Evolutionary conservation across 768 basidiomycete species (phyloP).

Genomic region (Melanogaster broomeanus): DNA sequence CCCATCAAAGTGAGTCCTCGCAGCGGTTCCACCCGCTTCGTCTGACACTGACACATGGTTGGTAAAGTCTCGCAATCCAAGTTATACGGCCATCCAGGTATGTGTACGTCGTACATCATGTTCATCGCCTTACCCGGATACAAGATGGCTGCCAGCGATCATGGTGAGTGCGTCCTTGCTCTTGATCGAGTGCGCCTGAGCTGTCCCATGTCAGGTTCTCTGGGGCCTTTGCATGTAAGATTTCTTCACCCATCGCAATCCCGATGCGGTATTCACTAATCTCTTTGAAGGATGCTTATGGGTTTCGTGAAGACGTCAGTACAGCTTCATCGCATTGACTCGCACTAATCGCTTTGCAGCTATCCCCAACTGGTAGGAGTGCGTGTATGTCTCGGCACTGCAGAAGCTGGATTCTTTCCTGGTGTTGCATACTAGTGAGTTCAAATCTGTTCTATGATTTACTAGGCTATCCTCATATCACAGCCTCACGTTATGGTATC

Average conservation of each 20-base stretch:
- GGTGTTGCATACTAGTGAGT: conserved; percentile 73
- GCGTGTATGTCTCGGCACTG: conserved; percentile 42
- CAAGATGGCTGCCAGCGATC: conserved; percentile 64
- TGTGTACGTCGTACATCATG: too few relatives aligned
- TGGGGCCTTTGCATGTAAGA: conserved; percentile 69
- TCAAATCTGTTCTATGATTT: neutral
- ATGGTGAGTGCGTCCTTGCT: conserved; percentile 41
- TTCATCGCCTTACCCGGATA: conserved; percentile 37
- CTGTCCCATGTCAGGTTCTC: conserved; percentile 40
- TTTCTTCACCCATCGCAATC: neutral
- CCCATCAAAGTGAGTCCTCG: conserved; percentile 61
- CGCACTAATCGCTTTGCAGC: conserved; percentile 31
- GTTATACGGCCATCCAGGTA: conserved; percentile 56
- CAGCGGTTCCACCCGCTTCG: neutral
- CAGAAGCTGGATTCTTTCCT: conserved; percentile 32
- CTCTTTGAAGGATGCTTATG: conserved; percentile 53
- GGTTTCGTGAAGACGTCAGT: conserved; percentile 65
- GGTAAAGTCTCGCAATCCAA: conserved; percentile 46
- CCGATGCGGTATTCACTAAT: neutral
- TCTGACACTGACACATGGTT: neutral
- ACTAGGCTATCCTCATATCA: neutral
- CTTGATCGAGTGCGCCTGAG: neutral
- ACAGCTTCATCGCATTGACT: neutral
- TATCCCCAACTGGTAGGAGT: conserved; percentile 62
- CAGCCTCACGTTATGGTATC: conserved; percentile 71